These are phyloP conservation scores for Aspergillus amoenus DNA, from an alignment of 2,329 filamentous ascomycete genomes.

Conservation along the genomic window DNA sequence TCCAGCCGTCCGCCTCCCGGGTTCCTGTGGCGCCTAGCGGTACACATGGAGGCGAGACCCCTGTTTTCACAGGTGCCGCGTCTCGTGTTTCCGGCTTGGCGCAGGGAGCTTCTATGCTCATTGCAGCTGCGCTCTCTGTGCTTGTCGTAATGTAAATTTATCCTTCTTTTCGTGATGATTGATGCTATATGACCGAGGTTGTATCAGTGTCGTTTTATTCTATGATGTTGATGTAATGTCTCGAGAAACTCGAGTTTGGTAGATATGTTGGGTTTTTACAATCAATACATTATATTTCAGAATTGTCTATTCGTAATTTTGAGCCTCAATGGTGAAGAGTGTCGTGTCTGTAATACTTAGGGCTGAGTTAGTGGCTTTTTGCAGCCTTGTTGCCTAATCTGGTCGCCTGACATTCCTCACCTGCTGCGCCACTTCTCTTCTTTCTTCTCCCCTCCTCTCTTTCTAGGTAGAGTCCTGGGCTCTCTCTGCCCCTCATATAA, in stretches of 20 bases:
- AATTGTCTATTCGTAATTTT: not conserved
- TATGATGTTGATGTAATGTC: not conserved
- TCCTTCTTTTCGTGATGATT: conserved; percentile 3
- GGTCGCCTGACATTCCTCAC: no score
- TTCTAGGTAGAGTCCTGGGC: no score
- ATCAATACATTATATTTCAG: not conserved
- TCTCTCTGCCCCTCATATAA: no score
- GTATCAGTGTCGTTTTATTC: not conserved
- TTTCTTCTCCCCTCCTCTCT: no score
- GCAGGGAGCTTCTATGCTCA: conserved; percentile 10
- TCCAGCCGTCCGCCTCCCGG: conserved; percentile 11
- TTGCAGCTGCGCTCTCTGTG: conserved; percentile 13
- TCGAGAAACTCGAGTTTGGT: not conserved
- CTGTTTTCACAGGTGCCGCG: conserved; percentile 23
- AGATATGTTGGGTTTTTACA: not conserved
- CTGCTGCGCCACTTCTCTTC: no score
- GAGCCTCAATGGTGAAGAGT: not conserved
- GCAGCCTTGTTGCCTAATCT: no score
- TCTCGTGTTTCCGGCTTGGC: conserved; percentile 10
- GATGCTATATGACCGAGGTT: not conserved
- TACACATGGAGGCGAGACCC: conserved; percentile 16
- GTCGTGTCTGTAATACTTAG: no score
- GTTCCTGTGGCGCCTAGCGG: conserved; percentile 13
- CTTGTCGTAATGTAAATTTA: conserved; percentile 16
- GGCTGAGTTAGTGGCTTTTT: no score